Evolutionary conservation across 2,329 filamentous ascomycete genomes (phyloP).

Genomic region (Geosmithia morbida): DNA sequence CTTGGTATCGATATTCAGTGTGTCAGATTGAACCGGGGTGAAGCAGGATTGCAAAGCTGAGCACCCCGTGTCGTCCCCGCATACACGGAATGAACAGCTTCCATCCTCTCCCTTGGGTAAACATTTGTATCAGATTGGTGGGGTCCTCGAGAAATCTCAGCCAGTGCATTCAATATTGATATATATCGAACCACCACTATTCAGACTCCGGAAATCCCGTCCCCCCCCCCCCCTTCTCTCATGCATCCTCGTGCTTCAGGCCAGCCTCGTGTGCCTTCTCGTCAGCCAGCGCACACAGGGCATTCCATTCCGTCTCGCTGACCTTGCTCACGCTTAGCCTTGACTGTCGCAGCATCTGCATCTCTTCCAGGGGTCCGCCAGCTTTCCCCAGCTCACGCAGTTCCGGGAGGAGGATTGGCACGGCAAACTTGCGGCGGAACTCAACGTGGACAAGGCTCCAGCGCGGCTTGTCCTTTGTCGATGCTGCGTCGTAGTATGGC

Average conservation of each 20-base stretch:
- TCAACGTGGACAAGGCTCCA: constrained; percentile 87
- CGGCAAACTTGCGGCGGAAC: constrained; percentile 69
- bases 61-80: too few relatives aligned
- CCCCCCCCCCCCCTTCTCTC: background rate
- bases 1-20: background rate
- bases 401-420: constrained; percentile 55
- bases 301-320: constrained; percentile 47
- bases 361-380: constrained; percentile 47
- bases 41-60: background rate
- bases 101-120: background rate
- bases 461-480: constrained; percentile 35
- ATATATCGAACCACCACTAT: too few relatives aligned
- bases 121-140: too few relatives aligned
- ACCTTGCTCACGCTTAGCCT: constrained; percentile 70
- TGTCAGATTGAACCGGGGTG: background rate
- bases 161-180: too few relatives aligned
- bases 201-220: too few relatives aligned
- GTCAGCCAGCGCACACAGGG: constrained; percentile 38
- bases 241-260: constrained; percentile 16
- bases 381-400: constrained; percentile 50
- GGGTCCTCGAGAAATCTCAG: too few relatives aligned
- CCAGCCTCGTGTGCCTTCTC: constrained; percentile 23
- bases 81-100: too few relatives aligned
- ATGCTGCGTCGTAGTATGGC: constrained; percentile 75
- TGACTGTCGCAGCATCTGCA: constrained; percentile 75